Evolutionary conservation across 2,329 filamentous ascomycete species (phyloP).

Genomic region (Colletotrichum chlorophyti): DNA sequence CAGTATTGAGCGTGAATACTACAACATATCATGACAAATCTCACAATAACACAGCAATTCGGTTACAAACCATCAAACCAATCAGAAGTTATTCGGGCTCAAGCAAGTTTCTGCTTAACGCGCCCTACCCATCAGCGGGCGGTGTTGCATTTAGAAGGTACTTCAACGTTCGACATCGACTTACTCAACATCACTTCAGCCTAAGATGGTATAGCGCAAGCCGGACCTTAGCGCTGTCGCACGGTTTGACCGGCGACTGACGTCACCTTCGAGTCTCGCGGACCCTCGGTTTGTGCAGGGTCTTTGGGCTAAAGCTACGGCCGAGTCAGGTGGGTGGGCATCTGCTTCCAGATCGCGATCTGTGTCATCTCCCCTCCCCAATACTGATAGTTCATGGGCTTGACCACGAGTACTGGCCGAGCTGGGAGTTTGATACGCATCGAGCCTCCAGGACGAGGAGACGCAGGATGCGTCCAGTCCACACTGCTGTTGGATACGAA

Average conservation of each 20-base stretch:
- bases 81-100: too few relatives aligned
- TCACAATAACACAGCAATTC: too few relatives aligned
- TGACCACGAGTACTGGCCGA: too few relatives aligned
- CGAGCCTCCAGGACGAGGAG: too few relatives aligned
- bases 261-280: constrained; percentile 19
- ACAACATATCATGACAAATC: too few relatives aligned
- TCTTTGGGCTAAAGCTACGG: constrained; percentile 13
- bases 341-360: constrained; percentile 4
- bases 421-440: too few relatives aligned
- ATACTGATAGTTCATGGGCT: too few relatives aligned
- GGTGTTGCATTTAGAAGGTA: background rate
- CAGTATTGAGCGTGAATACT: too few relatives aligned
- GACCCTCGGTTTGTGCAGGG: constrained; percentile 22
- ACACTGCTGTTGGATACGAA: too few relatives aligned
- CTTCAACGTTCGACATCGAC: background rate
- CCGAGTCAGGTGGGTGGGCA: constrained; percentile 21
- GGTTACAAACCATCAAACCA: too few relatives aligned
- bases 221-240: constrained; percentile 7
- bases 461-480: background rate
- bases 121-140: background rate
- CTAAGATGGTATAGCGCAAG: too few relatives aligned
- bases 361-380: background rate
- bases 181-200: background rate
- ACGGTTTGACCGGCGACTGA: constrained; percentile 10
- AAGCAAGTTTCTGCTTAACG: background rate